Conservation (phyloP, 768 basidiomycete species). For the Tricholoma flavovirens region DNA sequence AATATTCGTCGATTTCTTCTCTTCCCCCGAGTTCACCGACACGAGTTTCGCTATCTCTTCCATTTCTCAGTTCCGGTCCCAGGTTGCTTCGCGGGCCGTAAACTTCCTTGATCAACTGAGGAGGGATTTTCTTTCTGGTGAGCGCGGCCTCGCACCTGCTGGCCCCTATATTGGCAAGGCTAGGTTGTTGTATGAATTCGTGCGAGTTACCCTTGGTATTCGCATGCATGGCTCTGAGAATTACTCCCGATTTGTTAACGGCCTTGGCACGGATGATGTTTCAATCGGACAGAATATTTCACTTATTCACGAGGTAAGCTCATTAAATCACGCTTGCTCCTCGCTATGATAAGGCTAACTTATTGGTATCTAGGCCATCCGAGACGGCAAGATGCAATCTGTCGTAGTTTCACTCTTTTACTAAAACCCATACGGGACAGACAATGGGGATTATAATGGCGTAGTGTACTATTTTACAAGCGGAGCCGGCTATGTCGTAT, state of each 20-base stretch:
- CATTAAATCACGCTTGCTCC: background rate
- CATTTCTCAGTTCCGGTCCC: constrained; percentile 47
- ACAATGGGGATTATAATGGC: background rate
- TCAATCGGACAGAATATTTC: constrained; percentile 73
- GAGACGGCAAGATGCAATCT: constrained; percentile 58
- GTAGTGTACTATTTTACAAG: background rate
- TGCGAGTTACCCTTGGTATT: constrained; percentile 59
- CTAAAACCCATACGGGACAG: constrained; percentile 13
- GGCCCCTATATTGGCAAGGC: constrained; percentile 58
- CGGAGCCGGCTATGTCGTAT: background rate
- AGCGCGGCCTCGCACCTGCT: constrained; percentile 58
- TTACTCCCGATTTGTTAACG: constrained; percentile 36
- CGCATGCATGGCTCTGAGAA: constrained; percentile 79
- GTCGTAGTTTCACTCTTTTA: constrained; percentile 51
- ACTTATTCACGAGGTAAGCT: constrained; percentile 58
- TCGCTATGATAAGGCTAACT: background rate
- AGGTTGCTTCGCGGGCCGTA: constrained; percentile 42
- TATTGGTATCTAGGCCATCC: constrained; percentile 17
- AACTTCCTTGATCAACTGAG: constrained; percentile 43
- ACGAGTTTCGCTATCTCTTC: constrained; percentile 20
- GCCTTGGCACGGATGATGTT: constrained; percentile 42
- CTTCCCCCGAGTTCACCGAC: constrained; percentile 33
- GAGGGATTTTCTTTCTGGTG: constrained; percentile 51
- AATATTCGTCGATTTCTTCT: constrained; percentile 38
- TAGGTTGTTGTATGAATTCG: constrained; percentile 60